Conservation (phyloP, 2,329 filamentous ascomycete genomes). For the Verticillium zaregamsianum region DNA sequence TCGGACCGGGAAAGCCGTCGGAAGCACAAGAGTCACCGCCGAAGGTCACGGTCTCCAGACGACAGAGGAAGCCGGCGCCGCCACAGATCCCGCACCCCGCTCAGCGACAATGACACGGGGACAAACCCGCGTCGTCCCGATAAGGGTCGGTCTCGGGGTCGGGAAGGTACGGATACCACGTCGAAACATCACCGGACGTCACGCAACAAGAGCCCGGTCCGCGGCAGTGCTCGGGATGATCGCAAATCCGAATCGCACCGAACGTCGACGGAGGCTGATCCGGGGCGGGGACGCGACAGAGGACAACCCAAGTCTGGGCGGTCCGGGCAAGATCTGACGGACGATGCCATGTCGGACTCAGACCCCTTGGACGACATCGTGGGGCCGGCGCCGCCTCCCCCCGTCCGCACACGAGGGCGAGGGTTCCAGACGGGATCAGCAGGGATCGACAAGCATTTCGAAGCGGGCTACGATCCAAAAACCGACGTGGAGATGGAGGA, state of each 20-base stretch:
- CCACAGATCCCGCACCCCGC: constrained; percentile 26
- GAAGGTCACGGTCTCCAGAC: constrained; percentile 26
- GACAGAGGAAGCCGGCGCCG: constrained; percentile 16
- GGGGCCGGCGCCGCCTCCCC: constrained; percentile 62
- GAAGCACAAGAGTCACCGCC: constrained; percentile 8
- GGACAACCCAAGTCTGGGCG: constrained; percentile 1
- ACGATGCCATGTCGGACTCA: constrained; percentile 41
- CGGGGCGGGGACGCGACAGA: not conserved
- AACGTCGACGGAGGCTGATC: not conserved
- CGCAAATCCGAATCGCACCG: not conserved
- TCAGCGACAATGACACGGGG: not conserved
- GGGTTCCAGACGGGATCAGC: constrained; percentile 58
- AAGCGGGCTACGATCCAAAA: constrained; percentile 55
- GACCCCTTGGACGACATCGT: constrained; percentile 74
- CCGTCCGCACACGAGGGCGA: constrained; percentile 60
- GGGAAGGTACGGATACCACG: not conserved
- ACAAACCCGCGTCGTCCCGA: constrained; percentile 10
- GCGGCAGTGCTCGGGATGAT: not conserved
- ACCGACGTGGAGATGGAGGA: constrained; percentile 51
- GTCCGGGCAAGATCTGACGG: constrained; percentile 11
- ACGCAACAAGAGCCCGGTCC: not conserved
- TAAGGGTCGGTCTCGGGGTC: not conserved
- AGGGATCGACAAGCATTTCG: constrained; percentile 78
- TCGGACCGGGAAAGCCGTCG: constrained; percentile 8
- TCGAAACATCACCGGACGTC: not conserved